phyloP scores from a whole-genome alignment of 768 basidiomycete species.

The Amylocystis lapponica region DNA sequence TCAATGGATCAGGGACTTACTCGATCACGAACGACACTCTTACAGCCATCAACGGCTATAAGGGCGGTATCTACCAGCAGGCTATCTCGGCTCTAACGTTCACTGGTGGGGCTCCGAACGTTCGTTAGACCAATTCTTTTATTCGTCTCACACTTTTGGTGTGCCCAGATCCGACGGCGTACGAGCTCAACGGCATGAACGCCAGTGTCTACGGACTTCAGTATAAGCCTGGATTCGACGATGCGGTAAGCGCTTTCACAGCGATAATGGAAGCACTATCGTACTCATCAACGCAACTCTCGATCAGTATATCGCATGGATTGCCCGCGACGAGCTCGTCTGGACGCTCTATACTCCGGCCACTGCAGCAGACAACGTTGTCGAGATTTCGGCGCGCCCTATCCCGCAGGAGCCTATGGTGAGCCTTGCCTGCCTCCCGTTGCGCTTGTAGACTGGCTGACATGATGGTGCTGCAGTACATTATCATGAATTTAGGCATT shows the following conservation, averaged over 20 bases:
- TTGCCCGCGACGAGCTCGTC: slow-evolving; percentile 50
- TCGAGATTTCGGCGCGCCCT: slow-evolving; percentile 63
- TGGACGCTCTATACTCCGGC: slow-evolving; percentile 71
- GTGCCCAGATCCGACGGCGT: slow-evolving; percentile 60
- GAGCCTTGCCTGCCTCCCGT: slow-evolving; percentile 22
- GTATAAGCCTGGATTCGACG: slow-evolving; percentile 66
- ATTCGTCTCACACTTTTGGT: not conserved
- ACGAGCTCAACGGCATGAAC: slow-evolving; percentile 48
- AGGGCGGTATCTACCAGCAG: slow-evolving; percentile 79
- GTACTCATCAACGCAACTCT: no score
- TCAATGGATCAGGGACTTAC: slow-evolving; percentile 55
- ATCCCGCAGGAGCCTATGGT: slow-evolving; percentile 86
- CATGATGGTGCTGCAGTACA: slow-evolving; percentile 31
- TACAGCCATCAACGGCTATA: slow-evolving; percentile 58
- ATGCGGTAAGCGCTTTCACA: slow-evolving; percentile 40
- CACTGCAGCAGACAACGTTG: slow-evolving; percentile 47
- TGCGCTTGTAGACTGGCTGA: slow-evolving; percentile 2
- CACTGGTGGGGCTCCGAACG: slow-evolving; percentile 28
- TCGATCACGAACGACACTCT: slow-evolving; percentile 47
- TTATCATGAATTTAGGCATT: slow-evolving; percentile 56
- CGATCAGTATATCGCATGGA: slow-evolving; percentile 75
- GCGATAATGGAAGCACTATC: not conserved
- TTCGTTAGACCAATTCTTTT: no score
- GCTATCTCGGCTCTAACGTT: slow-evolving; percentile 38
- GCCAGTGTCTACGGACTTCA: slow-evolving; percentile 77